phyloP scores from a whole-genome alignment of 768 basidiomycete genomes.

The Cystobasidium tubakii region DNA sequence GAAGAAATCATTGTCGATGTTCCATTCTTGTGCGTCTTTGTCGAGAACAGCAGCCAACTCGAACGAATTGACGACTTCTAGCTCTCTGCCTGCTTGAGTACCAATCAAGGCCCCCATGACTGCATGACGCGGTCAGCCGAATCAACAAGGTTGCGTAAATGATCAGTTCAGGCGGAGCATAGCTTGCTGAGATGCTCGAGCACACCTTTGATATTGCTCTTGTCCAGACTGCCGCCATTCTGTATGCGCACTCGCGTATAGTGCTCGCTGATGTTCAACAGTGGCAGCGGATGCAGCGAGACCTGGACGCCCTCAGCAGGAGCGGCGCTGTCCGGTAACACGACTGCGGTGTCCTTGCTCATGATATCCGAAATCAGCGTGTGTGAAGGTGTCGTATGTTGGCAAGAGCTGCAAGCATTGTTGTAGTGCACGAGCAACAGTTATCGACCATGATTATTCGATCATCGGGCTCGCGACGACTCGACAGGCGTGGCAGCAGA shows the following conservation, averaged over 20 bases:
- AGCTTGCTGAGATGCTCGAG: too few relatives aligned
- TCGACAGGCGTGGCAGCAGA: too few relatives aligned
- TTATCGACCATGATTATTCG: not conserved
- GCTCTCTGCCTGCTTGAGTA: slow-evolving; percentile 85
- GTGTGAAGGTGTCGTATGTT: not conserved
- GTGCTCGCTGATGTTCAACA: slow-evolving; percentile 95
- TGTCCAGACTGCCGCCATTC: slow-evolving; percentile 50
- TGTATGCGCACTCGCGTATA: slow-evolving; percentile 77
- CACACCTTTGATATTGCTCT: slow-evolving; percentile 47
- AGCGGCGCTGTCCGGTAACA: not conserved
- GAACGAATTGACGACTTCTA: slow-evolving; percentile 95
- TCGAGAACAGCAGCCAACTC: slow-evolving; percentile 64
- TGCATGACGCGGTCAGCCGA: slow-evolving; percentile 48
- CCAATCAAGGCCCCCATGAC: slow-evolving; percentile 91
- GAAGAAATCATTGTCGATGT: slow-evolving; percentile 74
- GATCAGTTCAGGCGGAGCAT: too few relatives aligned
- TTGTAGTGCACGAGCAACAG: not conserved
- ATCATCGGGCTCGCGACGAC: not conserved
- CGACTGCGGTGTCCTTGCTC: not conserved
- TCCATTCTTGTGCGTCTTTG: slow-evolving; percentile 49
- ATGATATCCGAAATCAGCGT: not conserved
- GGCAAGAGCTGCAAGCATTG: not conserved
- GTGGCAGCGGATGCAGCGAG: slow-evolving; percentile 72
- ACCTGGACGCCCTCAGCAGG: slow-evolving; percentile 30
- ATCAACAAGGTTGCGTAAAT: too few relatives aligned